Evolutionary conservation across 1,139 yeast species (phyloP), one percentile per base, ranked within the genome.

Genomic region (Nakaseomyces nivariensis): DNA sequence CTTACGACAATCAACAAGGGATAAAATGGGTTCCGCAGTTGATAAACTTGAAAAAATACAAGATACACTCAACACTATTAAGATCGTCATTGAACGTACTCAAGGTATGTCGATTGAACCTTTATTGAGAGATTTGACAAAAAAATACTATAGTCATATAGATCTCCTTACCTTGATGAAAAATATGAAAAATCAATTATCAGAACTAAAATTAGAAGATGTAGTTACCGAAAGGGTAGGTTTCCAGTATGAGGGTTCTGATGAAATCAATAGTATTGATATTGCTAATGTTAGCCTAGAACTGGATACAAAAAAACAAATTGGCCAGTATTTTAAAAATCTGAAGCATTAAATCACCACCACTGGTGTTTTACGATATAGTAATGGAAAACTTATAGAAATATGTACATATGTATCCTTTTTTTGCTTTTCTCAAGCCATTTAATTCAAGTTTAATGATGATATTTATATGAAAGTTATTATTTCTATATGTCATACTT

Each of bases 211-310:
- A 33, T n/a, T 33, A n/a, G 36, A 33, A n/a, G 36, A 33, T 8
- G n/a, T 33, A 9, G n/a, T 8, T 8, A 33, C 13, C 36, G n/a
- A 42, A 3, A 22, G 46, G 1, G 26, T n/a, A 5, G 50, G 46
- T 10, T 43, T 36, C 9, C 56, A 52, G 25, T 49, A 53, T 17
- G 46, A 58, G 17, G n/a, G 5, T 5, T 5, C n/a, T 5, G 36
- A 33, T 17, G 40, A 17, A 22, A 33, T 47, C 9, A 29, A 29
- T 6, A 22, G 41, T 24, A 38, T 27, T 22, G 29, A 57, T 22
- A 57, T 69, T 29, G 61, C 61, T 9, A 60, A 62, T 25, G 48
- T 59, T 3, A 59, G 63, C 24, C 53, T 61, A 46, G 57, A 50
- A 43, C 26, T 67, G 33, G 54, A 55, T 17, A 56, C 64, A 0